Evolutionary conservation across 768 basidiomycete species (phyloP).

Genomic region (Podaxis sp.): DNA sequence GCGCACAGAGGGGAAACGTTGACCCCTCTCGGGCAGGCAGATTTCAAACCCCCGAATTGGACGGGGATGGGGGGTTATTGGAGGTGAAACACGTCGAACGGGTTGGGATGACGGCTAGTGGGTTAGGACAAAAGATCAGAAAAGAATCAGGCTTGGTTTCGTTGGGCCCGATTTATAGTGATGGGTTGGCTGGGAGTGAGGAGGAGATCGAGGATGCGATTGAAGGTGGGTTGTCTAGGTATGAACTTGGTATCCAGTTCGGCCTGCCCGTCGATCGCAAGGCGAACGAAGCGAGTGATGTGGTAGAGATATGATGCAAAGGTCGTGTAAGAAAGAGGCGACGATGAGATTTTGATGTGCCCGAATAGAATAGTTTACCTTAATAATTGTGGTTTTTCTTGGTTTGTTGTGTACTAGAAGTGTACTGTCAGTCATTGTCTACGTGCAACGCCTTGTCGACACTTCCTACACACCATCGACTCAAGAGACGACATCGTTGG

Average conservation of each 20-base stretch:
- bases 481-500: too few species aligned
- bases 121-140: too few species aligned
- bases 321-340: neutral
- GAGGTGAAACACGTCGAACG: neutral
- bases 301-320: neutral
- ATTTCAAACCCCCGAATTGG: neutral
- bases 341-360: neutral
- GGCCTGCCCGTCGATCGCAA: neutral
- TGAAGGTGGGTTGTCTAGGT: neutral
- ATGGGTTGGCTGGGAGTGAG: neutral
- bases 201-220: constrained; percentile 5
- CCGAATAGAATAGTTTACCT: too few species aligned
- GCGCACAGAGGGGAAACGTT: neutral
- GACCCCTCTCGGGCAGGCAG: neutral
- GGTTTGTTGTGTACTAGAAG: too few species aligned
- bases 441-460: too few species aligned
- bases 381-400: too few species aligned
- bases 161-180: neutral
- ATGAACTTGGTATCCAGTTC: neutral
- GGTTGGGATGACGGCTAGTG: neutral
- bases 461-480: too few species aligned
- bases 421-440: too few species aligned
- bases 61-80: neutral
- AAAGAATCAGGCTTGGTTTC: too few species aligned
- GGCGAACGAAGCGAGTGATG: neutral